Evolutionary conservation across 2,329 filamentous ascomycete genomes (phyloP).

Genomic region (Paraconiothyrium sp.): DNA sequence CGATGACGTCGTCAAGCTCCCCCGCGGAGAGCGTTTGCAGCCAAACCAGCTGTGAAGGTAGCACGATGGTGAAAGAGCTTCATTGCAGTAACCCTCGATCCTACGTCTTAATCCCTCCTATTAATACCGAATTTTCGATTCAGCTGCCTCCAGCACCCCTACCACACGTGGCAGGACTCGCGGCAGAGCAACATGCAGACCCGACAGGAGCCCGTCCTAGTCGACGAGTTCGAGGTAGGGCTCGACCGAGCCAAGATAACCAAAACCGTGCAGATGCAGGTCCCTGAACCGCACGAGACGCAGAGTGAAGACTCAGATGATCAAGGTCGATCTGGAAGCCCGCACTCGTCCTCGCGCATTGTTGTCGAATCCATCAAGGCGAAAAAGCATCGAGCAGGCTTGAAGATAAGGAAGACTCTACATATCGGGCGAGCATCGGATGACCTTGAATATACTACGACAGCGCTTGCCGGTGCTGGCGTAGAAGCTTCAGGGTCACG

Average conservation of each 20-base stretch:
- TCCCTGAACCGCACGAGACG: not conserved
- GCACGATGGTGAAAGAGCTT: not conserved
- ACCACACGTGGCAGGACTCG: not conserved
- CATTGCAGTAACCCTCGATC: not conserved
- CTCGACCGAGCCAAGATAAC: not conserved
- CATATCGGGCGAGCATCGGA: slow-evolving; percentile 32
- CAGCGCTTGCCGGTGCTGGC: slow-evolving; percentile 28
- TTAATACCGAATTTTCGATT: not conserved
- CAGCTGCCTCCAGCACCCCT: not conserved
- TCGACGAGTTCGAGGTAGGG: not conserved
- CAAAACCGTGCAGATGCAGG: not conserved
- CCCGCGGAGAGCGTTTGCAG: not conserved
- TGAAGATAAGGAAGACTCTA: slow-evolving; percentile 35
- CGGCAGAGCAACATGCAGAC: not conserved
- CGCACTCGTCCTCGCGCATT: not conserved
- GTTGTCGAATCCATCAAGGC: slow-evolving; percentile 22
- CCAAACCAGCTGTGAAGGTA: not conserved
- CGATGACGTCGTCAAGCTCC: not conserved
- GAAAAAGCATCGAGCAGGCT: slow-evolving; percentile 30
- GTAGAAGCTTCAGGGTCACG: slow-evolving; percentile 29
- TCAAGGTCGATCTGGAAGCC: not conserved
- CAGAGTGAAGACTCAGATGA: not conserved
- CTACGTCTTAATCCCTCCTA: not conserved
- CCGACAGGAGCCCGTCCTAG: not conserved
- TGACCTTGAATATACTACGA: slow-evolving; percentile 21